Evolutionary conservation across 1,284 basidiomycete species (phyloP).

Genomic region (Cryptococcus sp.): DNA sequence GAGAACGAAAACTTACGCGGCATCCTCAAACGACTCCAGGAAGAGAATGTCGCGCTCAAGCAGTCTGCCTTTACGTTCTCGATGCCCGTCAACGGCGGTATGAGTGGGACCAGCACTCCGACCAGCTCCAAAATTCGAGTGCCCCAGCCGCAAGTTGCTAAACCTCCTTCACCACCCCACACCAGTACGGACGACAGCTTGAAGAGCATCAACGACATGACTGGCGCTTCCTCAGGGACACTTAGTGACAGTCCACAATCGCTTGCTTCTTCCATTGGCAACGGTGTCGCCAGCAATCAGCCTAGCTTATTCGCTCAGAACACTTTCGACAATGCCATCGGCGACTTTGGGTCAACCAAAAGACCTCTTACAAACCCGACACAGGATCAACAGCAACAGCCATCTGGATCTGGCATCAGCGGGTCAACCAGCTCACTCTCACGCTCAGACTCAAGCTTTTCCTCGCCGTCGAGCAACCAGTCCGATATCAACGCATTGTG

Average conservation of each 20-base stretch:
- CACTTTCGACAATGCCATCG: constrained; percentile 22
- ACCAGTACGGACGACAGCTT: constrained; percentile 34
- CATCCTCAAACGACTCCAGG: constrained; percentile 50
- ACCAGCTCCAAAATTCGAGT: constrained; percentile 1
- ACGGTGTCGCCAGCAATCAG: constrained; percentile 12
- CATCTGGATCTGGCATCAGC: not conserved
- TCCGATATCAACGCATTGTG: constrained; percentile 46
- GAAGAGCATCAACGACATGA: constrained; percentile 36
- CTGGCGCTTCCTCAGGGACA: constrained; percentile 10
- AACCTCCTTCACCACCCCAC: constrained; percentile 45
- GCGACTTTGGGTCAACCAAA: not conserved
- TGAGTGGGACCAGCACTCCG: constrained; percentile 11
- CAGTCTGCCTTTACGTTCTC: constrained; percentile 52
- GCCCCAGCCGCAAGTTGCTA: constrained; percentile 20
- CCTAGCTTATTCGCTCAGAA: constrained; percentile 20
- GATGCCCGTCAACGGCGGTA: constrained; percentile 40
- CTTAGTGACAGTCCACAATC: constrained; percentile 35
- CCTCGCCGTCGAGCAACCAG: constrained; percentile 22
- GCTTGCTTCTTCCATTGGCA: constrained; percentile 28
- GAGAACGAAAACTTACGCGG: constrained; percentile 54
- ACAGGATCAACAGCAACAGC: constrained; percentile 1
- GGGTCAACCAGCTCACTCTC: constrained; percentile 12
- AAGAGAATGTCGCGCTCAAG: constrained; percentile 53
- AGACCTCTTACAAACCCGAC: not conserved
- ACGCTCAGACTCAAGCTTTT: constrained; percentile 7